Evolutionary conservation across 2,329 filamentous ascomycete species (phyloP).

Genomic region (Aspergillus caelatus): DNA sequence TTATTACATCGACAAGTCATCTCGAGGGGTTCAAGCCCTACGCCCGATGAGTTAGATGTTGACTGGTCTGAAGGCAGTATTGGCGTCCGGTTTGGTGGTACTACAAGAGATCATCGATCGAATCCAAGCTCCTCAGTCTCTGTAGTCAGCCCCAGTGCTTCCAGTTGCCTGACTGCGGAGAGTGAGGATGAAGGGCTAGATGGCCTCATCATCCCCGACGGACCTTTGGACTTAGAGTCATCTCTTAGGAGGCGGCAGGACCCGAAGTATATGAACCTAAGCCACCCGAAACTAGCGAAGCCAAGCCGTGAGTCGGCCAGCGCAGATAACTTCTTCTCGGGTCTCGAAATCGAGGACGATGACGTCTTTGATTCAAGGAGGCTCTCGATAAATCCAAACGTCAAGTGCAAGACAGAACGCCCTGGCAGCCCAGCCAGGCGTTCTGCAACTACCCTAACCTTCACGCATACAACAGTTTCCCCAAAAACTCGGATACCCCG

Average conservation of each 20-base stretch:
- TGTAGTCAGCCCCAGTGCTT: slow-evolving; percentile 86
- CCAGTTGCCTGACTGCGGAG: slow-evolving; percentile 86
- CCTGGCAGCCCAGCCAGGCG: slow-evolving; percentile 70
- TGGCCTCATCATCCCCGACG: slow-evolving; percentile 81
- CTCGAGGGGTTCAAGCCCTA: slow-evolving; percentile 64
- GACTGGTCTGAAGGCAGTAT: slow-evolving; percentile 94
- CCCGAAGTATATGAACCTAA: slow-evolving; percentile 36
- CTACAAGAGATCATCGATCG: slow-evolving; percentile 75
- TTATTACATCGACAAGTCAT: slow-evolving; percentile 64
- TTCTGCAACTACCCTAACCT: slow-evolving; percentile 82
- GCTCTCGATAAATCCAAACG: slow-evolving; percentile 83
- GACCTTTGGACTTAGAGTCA: slow-evolving; percentile 80
- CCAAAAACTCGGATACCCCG: slow-evolving; percentile 74
- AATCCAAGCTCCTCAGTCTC: slow-evolving; percentile 85
- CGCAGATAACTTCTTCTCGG: slow-evolving; percentile 78
- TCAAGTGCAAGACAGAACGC: slow-evolving; percentile 77
- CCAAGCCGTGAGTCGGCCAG: slow-evolving; percentile 30
- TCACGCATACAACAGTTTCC: slow-evolving; percentile 74
- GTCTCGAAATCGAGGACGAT: slow-evolving; percentile 82
- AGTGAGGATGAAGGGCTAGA: slow-evolving; percentile 93
- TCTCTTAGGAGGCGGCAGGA: slow-evolving; percentile 73
- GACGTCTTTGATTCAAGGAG: slow-evolving; percentile 81
- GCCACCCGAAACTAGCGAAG: slow-evolving; percentile 34
- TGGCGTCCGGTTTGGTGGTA: slow-evolving; percentile 87
- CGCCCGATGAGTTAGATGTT: slow-evolving; percentile 73